These are phyloP conservation scores for Monotropa hypopitys DNA, from an alignment of 179 eudicot species.

Conservation along the genomic window DNA sequence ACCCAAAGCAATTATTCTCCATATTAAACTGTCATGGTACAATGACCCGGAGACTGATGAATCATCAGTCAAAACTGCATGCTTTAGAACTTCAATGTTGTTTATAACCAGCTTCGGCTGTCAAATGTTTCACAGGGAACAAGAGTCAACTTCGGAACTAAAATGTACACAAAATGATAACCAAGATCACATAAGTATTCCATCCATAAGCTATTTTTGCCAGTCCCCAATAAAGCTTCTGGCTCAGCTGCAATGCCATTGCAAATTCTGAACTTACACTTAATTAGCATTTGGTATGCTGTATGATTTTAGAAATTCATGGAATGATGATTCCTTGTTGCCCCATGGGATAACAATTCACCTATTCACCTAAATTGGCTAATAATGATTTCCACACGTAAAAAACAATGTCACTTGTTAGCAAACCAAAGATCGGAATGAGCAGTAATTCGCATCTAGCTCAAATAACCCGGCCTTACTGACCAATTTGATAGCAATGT, in stretches of 20 bases:
- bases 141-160: slow-evolving; percentile 4
- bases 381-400: not conserved
- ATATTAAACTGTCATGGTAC: slow-evolving; percentile 88
- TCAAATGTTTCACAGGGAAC: slow-evolving; percentile 9
- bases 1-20: slow-evolving; percentile 79
- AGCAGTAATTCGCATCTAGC: not conserved
- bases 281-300: not conserved
- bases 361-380: not conserved
- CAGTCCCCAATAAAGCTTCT: not conserved
- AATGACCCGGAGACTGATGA: slow-evolving; percentile 50
- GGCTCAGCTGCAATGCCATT: not conserved
- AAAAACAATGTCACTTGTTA: not conserved
- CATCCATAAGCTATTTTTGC: not conserved
- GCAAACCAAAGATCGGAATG: not conserved
- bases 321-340: not conserved
- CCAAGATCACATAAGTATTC: not conserved
- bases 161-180: not conserved
- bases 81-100: slow-evolving; percentile 73
- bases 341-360: not conserved
- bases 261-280: not conserved
- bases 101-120: slow-evolving; percentile 94
- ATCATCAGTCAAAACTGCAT: slow-evolving; percentile 49
- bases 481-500: not conserved
- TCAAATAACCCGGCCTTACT: not conserved
- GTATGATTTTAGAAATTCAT: not conserved